Percentiles rank a stretch among this genome's conserved stretches.
Evolutionary conservation across 2,329 filamentous ascomycete species (phyloP).

Genomic region (Balansia obtecta): DNA sequence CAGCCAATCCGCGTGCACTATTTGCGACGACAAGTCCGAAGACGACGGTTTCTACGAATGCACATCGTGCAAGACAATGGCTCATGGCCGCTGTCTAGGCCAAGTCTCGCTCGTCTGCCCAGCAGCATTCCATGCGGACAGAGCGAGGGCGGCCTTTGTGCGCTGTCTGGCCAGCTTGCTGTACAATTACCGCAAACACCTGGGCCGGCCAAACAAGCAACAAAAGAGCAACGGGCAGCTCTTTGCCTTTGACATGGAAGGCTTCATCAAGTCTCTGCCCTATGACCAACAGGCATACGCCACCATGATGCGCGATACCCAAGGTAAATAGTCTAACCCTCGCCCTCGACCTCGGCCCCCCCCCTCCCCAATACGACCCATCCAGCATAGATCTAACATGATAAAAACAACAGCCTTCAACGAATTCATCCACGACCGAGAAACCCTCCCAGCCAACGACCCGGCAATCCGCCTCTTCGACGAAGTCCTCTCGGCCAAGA

Average conservation of each 20-base stretch:
- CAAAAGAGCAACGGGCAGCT: slow-evolving; percentile 49
- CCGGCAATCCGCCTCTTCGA: slow-evolving; percentile 66
- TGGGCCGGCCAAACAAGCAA: slow-evolving; percentile 45
- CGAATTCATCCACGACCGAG: slow-evolving; percentile 75
- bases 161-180: slow-evolving; percentile 53
- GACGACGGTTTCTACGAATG: slow-evolving; percentile 67
- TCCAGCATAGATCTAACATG: neutral
- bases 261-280: slow-evolving; percentile 51
- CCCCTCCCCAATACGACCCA: neutral
- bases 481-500: slow-evolving; percentile 72
- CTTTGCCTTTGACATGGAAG: slow-evolving; percentile 53
- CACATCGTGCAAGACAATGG: slow-evolving; percentile 45
- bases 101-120: slow-evolving; percentile 52
- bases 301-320: slow-evolving; percentile 51
- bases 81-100: slow-evolving; percentile 49
- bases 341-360: neutral
- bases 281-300: slow-evolving; percentile 55
- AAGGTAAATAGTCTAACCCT: slow-evolving; percentile 32
- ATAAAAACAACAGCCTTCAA: slow-evolving; percentile 40
- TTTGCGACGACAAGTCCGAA: slow-evolving; percentile 65
- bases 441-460: slow-evolving; percentile 49
- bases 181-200: slow-evolving; percentile 53
- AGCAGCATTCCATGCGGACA: slow-evolving; percentile 47
- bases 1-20: slow-evolving; percentile 47
- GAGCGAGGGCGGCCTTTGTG: slow-evolving; percentile 51